phyloP scores from a whole-genome alignment of 192 early-diverging fungal genomes.

The Coemansia sp. region DNA sequence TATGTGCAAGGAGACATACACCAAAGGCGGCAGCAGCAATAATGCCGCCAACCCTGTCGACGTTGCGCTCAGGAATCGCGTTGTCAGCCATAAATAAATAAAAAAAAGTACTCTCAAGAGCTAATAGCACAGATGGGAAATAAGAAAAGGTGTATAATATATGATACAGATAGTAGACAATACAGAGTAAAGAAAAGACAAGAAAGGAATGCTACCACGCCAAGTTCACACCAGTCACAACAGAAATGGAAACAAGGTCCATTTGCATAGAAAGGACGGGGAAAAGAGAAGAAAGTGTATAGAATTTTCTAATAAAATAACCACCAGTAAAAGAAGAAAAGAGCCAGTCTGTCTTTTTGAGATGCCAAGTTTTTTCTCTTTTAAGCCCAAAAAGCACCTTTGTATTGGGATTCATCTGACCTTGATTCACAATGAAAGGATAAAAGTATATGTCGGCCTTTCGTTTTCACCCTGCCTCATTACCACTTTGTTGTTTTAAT shows the following conservation, averaged over 20 bases:
- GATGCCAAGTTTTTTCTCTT: not conserved
- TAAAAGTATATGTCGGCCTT: not conserved
- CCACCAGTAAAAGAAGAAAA: conserved; percentile 1
- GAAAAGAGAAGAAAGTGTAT: not conserved
- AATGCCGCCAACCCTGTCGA: conserved; percentile 52
- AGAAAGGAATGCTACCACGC: not conserved
- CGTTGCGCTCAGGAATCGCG: conserved; percentile 28
- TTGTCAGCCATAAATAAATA: conserved; percentile 19
- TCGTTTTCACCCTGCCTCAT: not conserved
- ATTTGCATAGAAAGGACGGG: conserved; percentile 2
- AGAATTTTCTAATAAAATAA: not conserved
- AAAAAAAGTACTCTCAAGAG: not conserved
- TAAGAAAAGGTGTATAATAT: conserved; percentile 6
- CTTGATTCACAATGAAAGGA: not conserved
- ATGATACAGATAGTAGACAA: not conserved
- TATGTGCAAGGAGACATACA: conserved; percentile 32
- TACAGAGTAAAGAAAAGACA: not conserved
- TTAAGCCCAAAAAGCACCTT: not conserved
- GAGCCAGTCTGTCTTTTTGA: not conserved
- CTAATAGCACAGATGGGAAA: conserved; percentile 9
- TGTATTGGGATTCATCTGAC: conserved; percentile 3
- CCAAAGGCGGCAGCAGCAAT: conserved; percentile 39
- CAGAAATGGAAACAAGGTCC: not conserved
- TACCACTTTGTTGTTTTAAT: not conserved
- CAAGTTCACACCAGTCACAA: not conserved